Evolutionary conservation across 768 basidiomycete genomes (phyloP).

Genomic region (Auriscalpium microsporum): DNA sequence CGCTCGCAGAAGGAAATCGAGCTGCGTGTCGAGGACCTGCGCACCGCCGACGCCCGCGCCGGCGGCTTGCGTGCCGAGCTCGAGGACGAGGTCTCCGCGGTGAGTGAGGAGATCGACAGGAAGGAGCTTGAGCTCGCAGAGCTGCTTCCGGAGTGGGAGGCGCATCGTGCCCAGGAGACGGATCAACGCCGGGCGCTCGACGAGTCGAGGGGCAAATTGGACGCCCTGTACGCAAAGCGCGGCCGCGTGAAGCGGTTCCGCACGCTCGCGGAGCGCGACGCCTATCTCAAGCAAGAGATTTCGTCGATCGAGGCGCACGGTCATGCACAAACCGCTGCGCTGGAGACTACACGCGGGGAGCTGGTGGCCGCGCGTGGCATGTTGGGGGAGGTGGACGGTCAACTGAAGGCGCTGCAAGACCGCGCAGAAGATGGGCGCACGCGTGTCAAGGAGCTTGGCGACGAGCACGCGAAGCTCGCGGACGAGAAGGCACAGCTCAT

Average conservation of each 20-base stretch:
- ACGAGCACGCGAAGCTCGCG: constrained; percentile 52
- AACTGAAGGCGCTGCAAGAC: constrained; percentile 46
- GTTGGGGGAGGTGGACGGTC: constrained; percentile 48
- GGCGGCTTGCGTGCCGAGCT: constrained; percentile 56
- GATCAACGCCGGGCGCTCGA: constrained; percentile 64
- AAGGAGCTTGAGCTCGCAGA: constrained; percentile 57
- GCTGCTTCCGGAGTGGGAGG: constrained; percentile 65
- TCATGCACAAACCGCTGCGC: constrained; percentile 42
- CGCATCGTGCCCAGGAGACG: constrained; percentile 39
- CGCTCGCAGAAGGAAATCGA: constrained; percentile 80
- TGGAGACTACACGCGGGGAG: constrained; percentile 46
- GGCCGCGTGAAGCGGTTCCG: constrained; percentile 82
- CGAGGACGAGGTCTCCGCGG: constrained; percentile 51
- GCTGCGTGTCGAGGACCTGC: constrained; percentile 74
- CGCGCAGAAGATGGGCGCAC: constrained; percentile 60
- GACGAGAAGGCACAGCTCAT: constrained; percentile 59
- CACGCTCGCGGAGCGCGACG: constrained; percentile 76
- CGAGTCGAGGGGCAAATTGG: constrained; percentile 59
- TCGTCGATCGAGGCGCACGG: constrained; percentile 56
- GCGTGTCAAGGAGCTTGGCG: constrained; percentile 46
- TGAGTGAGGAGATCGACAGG: constrained; percentile 52
- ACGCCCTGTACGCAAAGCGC: constrained; percentile 81
- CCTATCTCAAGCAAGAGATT: constrained; percentile 75
- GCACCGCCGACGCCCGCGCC: constrained; percentile 52
- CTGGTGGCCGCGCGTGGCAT: constrained; percentile 39